Evolutionary conservation across 2,329 filamentous ascomycete genomes (phyloP).

Genomic region (Claviceps pazoutovae): DNA sequence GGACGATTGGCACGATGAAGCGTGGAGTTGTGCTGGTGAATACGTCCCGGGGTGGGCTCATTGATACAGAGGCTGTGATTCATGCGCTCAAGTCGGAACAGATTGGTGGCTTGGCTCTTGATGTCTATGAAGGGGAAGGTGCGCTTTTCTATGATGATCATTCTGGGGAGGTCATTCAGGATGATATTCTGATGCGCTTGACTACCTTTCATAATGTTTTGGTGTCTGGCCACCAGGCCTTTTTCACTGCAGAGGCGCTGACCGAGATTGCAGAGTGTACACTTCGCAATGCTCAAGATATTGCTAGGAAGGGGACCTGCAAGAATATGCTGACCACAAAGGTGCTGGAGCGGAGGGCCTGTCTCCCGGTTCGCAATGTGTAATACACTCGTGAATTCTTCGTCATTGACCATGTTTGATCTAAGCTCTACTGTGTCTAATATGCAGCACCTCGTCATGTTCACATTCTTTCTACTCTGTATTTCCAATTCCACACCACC

Average conservation of each 20-base stretch:
- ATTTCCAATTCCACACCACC: too few relatives aligned
- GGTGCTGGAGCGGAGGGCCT: background rate
- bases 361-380: slow-evolving; percentile 11
- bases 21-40: slow-evolving; percentile 48
- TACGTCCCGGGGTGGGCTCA: slow-evolving; percentile 51
- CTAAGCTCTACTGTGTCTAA: background rate
- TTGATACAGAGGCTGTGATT: slow-evolving; percentile 47
- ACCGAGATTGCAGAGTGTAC: slow-evolving; percentile 48
- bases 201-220: slow-evolving; percentile 56
- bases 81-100: slow-evolving; percentile 44
- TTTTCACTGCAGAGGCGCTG: slow-evolving; percentile 53
- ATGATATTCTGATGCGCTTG: slow-evolving; percentile 51
- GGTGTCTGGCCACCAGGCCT: slow-evolving; percentile 54
- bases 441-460: background rate
- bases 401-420: background rate
- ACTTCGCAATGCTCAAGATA: slow-evolving; percentile 39
- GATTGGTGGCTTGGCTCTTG: slow-evolving; percentile 48
- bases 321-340: slow-evolving; percentile 20
- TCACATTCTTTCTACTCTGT: too few relatives aligned
- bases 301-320: slow-evolving; percentile 18
- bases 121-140: slow-evolving; percentile 56
- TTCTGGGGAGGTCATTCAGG: slow-evolving; percentile 49
- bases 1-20: slow-evolving; percentile 42
- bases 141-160: slow-evolving; percentile 52
- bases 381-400: background rate